Base-by-base conservation (phyloP, 2,329 filamentous ascomycete genomes). In the Ascochyta koolunga region DNA sequence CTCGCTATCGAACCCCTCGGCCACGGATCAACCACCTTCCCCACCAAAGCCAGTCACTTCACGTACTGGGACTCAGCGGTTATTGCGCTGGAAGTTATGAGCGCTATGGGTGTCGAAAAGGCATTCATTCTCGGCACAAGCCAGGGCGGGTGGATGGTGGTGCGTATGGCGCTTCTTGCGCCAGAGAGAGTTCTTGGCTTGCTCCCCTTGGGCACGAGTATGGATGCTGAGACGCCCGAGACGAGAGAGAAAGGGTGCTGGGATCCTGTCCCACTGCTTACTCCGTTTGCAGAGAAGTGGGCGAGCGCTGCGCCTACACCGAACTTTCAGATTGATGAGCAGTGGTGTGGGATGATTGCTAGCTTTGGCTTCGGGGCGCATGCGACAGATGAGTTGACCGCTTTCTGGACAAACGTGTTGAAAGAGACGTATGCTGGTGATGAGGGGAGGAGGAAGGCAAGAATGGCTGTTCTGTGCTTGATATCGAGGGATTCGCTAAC, bases 1-100 rank as follows among this genome's bases (percentile, higher is more conserved):
- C 60, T 83, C 9, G 79, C 80, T 16, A 80, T 83, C 50, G 81
- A 83, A 62, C 74, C 78, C 4, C 73, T 83, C 9, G 81, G 81
- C 16, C 80, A 83, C 61, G 81, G 81, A 6, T 64, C 77, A 52
- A 83, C 81, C 2, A 44, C 38, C 18, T 45, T 56, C 19, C 56
- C 56, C 7, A 52, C 43, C 18, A 51, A 52, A 25, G 51, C 47
- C 13, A 32, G n/a, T 19, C 47, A 52, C 18, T 56, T 56, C 22
- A 56, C 54, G 18, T 56, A 56, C 35, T 56, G 54, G 54, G 54
- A 56, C 33, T 48, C 48, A 6, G 54, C 54, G 2, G 37, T 38
- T 5, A 39, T 52, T 7, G 48, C 54, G 2, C 31, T 56, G 11
- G 54, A 56, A 52, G 48, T 52, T 16, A 56, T 56, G 54, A 40